Evolutionary conservation across 495 filamentous ascomycete species (phyloP).

Genomic region (Coniosporium apollinis): DNA sequence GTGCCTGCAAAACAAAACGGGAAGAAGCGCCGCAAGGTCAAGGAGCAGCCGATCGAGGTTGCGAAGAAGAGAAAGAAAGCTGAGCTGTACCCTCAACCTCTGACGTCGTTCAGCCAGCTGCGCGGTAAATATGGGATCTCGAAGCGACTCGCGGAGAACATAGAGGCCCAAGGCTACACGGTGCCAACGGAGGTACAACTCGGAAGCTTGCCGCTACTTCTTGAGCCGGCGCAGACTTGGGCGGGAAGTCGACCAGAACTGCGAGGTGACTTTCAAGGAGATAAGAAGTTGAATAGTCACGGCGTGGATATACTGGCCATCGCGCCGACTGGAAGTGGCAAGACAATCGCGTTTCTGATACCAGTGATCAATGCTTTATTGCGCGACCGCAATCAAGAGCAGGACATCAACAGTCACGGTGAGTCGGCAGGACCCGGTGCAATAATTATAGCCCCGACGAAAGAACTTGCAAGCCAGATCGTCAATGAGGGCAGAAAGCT

Average conservation of each 20-base stretch:
- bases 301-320: constrained; percentile 61
- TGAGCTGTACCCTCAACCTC: constrained; percentile 54
- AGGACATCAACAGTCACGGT: constrained; percentile 21
- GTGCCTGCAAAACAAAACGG: constrained; percentile 15
- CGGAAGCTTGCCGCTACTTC: constrained; percentile 60
- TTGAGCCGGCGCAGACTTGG: constrained; percentile 23
- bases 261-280: background rate
- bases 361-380: constrained; percentile 64
- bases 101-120: constrained; percentile 62
- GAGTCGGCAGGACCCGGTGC: constrained; percentile 24
- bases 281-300: constrained; percentile 8
- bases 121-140: constrained; percentile 51
- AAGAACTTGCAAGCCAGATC: constrained; percentile 83
- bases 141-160: constrained; percentile 53
- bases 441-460: constrained; percentile 75
- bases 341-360: constrained; percentile 84
- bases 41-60: constrained; percentile 11
- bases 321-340: constrained; percentile 94
- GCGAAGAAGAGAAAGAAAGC: constrained; percentile 33
- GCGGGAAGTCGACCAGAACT: background rate
- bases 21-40: constrained; percentile 24
- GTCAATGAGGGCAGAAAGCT: constrained; percentile 82
- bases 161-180: constrained; percentile 66
- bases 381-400: constrained; percentile 24
- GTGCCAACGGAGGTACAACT: constrained; percentile 90